phyloP scores from a whole-genome alignment of 345 rosid genomes.

The Eucalyptus marginata region DNA sequence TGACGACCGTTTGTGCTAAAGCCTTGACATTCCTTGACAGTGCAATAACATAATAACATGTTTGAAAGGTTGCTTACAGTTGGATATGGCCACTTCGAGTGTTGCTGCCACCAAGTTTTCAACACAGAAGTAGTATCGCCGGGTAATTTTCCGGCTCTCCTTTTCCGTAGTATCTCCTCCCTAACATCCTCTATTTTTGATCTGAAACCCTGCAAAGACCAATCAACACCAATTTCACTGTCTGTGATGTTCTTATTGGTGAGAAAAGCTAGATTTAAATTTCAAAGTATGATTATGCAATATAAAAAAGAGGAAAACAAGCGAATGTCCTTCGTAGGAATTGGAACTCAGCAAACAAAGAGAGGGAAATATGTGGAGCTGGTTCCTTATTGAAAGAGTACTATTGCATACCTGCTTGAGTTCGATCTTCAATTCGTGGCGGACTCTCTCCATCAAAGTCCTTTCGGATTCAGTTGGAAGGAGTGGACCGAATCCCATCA shows the following conservation, averaged over 20 bases:
- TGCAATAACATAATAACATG: not conserved
- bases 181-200: slow-evolving; percentile 95
- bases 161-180: slow-evolving; percentile 90
- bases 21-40: not conserved
- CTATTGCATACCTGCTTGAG: slow-evolving; percentile 55
- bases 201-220: slow-evolving; percentile 62
- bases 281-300: not conserved
- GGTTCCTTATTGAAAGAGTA: not conserved
- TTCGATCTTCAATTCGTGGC: slow-evolving; percentile 94
- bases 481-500: slow-evolving; percentile 90
- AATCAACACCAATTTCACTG: not conserved
- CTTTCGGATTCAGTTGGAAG: slow-evolving; percentile 95
- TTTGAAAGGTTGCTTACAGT: slow-evolving; percentile 39
- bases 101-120: slow-evolving; percentile 97
- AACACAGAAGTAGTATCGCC: slow-evolving; percentile 96
- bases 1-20: not conserved
- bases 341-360: not conserved
- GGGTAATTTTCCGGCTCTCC: slow-evolving; percentile 95
- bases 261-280: not conserved
- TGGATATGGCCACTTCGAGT: slow-evolving; percentile 98
- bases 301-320: not conserved
- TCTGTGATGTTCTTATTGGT: not conserved
- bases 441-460: slow-evolving; percentile 96
- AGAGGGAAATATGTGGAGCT: not conserved
- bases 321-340: not conserved